Base-by-base conservation (phyloP, 176 grass and related monocot genomes). In the Carex kokanica region DNA sequence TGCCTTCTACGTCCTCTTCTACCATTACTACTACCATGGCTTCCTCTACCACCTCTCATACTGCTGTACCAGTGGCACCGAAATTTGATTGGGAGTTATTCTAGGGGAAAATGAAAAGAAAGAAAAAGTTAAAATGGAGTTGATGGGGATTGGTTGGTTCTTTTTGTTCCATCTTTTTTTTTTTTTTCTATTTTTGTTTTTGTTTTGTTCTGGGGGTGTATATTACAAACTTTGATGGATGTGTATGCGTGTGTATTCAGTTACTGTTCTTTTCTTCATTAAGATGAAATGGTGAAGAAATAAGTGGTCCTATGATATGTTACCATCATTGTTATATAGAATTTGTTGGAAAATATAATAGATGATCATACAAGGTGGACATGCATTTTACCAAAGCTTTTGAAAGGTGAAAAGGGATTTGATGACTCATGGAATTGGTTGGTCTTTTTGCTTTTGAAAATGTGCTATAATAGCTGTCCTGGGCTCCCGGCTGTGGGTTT, bases 21-120 rank as follows among this genome's bases (percentile, higher is more conserved):
- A 64, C 87, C 17, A 85, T 93, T 38, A 90, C 92, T 52, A 89
- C 87, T 41, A 91, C 90, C 64, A 74, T 91, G 34, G 86, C 86
- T 15, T 80, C 92, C 52, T 88, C 90, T 69, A 90, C 90, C 81
- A 88, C 91, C 53, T 65, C 94, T 79, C 78, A 23, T 32, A 83
- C 91, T 56, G 80, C 81, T 14, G 56, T 88, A 18, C 82, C 88
- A 9, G 56, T 79, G 34, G 58, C 87, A 5, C 85, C 90, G 1
- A 91, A 61, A 81, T 94, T 94, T 67, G 90, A 98, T 2, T 98
- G 95, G 95, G 95, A 98, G 82, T 91, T 94, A 72, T 98, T 98
- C 81, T 94, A 91, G 90, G 72, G 10, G 40, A 60, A 9, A 57
- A 81, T 10, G 91, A 52, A n/a, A 57, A 64, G 23, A 69, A 62